Percentiles rank a stretch among this genome's conserved stretches.
These are phyloP conservation scores for Botrytis porri DNA, from an alignment of 2,329 filamentous ascomycete genomes.

Conservation along the genomic window DNA sequence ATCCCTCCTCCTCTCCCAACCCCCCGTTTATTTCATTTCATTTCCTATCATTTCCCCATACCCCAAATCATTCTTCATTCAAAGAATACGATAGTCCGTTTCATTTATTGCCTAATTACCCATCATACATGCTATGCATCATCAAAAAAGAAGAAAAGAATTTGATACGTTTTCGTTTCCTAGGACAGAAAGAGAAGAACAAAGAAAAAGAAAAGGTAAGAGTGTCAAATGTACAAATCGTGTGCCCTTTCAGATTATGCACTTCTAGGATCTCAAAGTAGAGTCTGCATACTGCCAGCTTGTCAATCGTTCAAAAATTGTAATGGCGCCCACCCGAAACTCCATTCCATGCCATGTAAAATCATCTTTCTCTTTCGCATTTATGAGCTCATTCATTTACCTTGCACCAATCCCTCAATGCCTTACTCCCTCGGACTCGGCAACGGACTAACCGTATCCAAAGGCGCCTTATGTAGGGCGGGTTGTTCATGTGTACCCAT, in stretches of 20 bases:
- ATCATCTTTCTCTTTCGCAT: not conserved
- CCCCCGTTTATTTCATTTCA: not conserved
- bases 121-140: not conserved
- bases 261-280: not conserved
- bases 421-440: conserved; percentile 21
- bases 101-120: not conserved
- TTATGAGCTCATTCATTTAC: not conserved
- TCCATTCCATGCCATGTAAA: conserved; percentile 6
- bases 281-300: not conserved
- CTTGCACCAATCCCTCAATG: not conserved
- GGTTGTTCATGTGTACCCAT: conserved; percentile 61
- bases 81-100: not conserved
- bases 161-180: not conserved
- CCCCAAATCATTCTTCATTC: not conserved
- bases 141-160: not conserved
- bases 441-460: conserved; percentile 66
- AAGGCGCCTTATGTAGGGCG: conserved; percentile 80
- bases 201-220: not conserved
- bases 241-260: not conserved
- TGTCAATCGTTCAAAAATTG: not conserved
- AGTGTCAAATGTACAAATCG: not conserved
- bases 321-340: not conserved
- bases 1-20: not conserved
- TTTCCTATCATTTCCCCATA: not conserved
- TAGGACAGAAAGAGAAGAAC: not conserved